Conservation (phyloP, 2,329 filamentous ascomycete species). For the Aspergillus aculeatus region DNA sequence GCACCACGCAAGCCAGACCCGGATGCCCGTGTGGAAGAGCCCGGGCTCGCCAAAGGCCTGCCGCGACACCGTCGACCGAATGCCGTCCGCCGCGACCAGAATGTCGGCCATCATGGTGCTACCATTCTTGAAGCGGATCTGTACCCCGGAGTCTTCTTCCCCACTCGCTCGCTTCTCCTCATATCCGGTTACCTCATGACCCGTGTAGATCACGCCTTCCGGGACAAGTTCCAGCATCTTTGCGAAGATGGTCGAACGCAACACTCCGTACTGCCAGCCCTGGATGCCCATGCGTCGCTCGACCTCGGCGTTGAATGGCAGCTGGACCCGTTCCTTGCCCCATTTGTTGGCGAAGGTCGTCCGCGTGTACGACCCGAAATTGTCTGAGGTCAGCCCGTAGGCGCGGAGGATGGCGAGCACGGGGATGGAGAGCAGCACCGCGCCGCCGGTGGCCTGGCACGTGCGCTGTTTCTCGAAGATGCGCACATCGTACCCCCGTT, state of each 20-base stretch:
- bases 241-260: conserved; percentile 19
- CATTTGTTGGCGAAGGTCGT: conserved; percentile 15
- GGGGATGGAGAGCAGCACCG: neutral
- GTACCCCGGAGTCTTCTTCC: neutral
- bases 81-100: conserved; percentile 19
- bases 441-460: neutral
- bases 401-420: neutral
- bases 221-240: conserved; percentile 20
- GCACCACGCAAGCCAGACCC: conserved; percentile 23
- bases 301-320: conserved; percentile 17
- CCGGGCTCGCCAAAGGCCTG: conserved; percentile 20
- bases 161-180: neutral
- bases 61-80: conserved; percentile 16
- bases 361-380: conserved; percentile 16
- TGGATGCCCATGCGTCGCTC: conserved; percentile 6
- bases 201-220: conserved; percentile 10
- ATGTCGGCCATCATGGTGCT: conserved; percentile 15
- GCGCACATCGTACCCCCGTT: conserved; percentile 3
- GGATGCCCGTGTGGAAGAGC: conserved; percentile 19
- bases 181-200: conserved; percentile 13
- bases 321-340: conserved; percentile 14
- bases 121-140: neutral
- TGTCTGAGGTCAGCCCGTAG: neutral
- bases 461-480: neutral
- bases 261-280: conserved; percentile 22